These are phyloP conservation scores for Begonia fuchsioides DNA, from an alignment of 306 rosid species.

Conservation along the genomic window DNA sequence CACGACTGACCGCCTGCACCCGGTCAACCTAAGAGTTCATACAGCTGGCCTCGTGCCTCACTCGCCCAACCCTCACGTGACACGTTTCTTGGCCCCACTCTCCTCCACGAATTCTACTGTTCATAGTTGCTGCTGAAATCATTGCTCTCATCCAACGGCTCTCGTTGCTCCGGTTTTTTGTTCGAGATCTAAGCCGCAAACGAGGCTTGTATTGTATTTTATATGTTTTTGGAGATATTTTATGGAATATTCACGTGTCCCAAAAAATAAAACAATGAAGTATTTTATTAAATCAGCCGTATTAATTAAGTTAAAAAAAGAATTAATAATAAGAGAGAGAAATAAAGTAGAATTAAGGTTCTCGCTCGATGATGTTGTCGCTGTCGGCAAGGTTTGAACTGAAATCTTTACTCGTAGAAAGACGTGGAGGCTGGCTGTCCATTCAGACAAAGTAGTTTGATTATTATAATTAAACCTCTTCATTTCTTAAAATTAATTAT, in stretches of 20 bases:
- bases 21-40: conserved; percentile 17
- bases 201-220: too few relatives aligned
- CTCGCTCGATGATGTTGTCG: conserved; percentile 4
- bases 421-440: conserved; percentile 76
- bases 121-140: conserved; percentile 1
- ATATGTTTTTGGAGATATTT: too few relatives aligned
- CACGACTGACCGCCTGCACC: conserved; percentile 24
- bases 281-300: too few relatives aligned
- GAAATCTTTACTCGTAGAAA: background rate
- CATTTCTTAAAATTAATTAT: conserved; percentile 17
- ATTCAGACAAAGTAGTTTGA: conserved; percentile 36
- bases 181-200: too few relatives aligned
- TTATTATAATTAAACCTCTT: conserved; percentile 3
- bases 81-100: conserved; percentile 14
- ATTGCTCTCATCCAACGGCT: conserved; percentile 14
- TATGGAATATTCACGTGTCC: too few relatives aligned
- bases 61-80: conserved; percentile 1
- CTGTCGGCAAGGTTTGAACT: conserved; percentile 60
- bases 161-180: background rate
- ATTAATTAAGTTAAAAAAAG: too few relatives aligned
- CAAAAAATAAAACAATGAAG: too few relatives aligned
- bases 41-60: conserved; percentile 1
- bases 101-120: conserved; percentile 3
- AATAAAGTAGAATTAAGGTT: conserved; percentile 13
- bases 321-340: too few relatives aligned